These are phyloP conservation scores for Sphaerostilbella broomeana DNA, from an alignment of 2,329 filamentous ascomycete genomes.

Conservation along the genomic window DNA sequence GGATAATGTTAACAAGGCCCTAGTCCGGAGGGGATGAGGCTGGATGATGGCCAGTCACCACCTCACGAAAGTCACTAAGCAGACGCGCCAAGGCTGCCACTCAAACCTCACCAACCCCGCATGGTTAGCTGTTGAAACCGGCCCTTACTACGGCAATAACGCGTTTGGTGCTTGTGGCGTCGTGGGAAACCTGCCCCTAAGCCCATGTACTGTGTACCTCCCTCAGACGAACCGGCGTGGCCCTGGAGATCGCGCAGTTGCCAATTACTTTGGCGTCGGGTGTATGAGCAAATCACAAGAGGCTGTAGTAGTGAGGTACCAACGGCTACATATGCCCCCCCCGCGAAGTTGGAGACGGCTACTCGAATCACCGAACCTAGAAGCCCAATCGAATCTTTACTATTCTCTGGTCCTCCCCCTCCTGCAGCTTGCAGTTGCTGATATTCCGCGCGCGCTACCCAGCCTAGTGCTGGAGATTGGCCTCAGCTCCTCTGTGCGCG, in stretches of 20 bases:
- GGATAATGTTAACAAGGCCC: conserved; percentile 4
- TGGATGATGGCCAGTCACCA: conserved; percentile 3
- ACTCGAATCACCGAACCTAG: conserved; percentile 8
- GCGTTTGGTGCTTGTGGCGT: conserved; percentile 8
- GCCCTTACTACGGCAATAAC: conserved; percentile 10
- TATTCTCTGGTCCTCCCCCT: too few species aligned
- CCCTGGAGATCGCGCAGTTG: conserved; percentile 6
- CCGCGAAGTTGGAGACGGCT: conserved; percentile 2
- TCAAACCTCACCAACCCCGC: conserved; percentile 10
- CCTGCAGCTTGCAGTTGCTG: too few species aligned
- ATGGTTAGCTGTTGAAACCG: conserved; percentile 10
- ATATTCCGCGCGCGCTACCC: too few species aligned
- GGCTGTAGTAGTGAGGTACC: conserved; percentile 6
- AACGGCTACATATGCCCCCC: too few species aligned
- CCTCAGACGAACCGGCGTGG: conserved; percentile 1
- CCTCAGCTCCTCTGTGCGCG: too few species aligned
- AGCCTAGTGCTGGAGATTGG: too few species aligned
- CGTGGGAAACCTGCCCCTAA: conserved; percentile 1
- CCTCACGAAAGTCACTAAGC: conserved; percentile 5
- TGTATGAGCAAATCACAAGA: conserved; percentile 7
- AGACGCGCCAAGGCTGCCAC: conserved; percentile 7
- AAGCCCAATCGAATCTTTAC: not conserved
- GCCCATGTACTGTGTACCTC: too few species aligned
- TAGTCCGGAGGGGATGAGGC: conserved; percentile 2
- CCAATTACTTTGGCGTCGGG: too few species aligned